Evolutionary conservation across 331 rosid genomes (phyloP), one percentile per base, ranked within the genome.

Genomic region (Acacia concinna): DNA sequence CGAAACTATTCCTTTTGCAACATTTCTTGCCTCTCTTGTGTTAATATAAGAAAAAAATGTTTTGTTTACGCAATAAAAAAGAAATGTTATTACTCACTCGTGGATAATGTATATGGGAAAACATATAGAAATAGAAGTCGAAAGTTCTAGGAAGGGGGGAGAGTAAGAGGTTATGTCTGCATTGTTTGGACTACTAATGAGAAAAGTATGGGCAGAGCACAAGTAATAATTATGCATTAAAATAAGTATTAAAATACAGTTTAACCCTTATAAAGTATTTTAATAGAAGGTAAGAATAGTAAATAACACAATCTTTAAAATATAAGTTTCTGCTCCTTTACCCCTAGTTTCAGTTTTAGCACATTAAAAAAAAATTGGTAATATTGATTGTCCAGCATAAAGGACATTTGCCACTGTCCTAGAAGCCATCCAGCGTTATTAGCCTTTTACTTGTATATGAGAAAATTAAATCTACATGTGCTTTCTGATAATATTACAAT

Each of bases 361-460:
- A 38, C 70, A 31, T 15, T 6, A 15, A 14, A 5, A 49, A 46
- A 34, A 25, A 67, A 54, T 30, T 13, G 17, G 28, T 59, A 32
- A 49, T 47, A 68, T 44, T 68, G 14, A 27, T 67, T 56, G 35
- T 9, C 49, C 56, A 43, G 20, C 10, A 7, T 28, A 15, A 34
- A 51, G 11, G 68, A 70, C 76, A 65, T 52, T 32, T 75, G 32
- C 62, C 63, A 56, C 64, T 76, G 35, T 66, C 38, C 65, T 68
- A 47, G 27, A 30, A 77, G 20, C 28, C 3, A 32, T 59, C 35
- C 72, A 60, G 37, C 43, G 15, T 8, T 38, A 49, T 46, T 41
- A 35, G 17, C 68, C 10, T 74, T 74, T 73, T 41, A 73, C 34
- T 46, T 66, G 32, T 72, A 46, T 49, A 20, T 60, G 43, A 37